Percentiles rank a stretch among this genome's conserved stretches.
Evolutionary conservation across 139 green algal genomes (phyloP).

Genomic region (Chlamydomonas urium): DNA sequence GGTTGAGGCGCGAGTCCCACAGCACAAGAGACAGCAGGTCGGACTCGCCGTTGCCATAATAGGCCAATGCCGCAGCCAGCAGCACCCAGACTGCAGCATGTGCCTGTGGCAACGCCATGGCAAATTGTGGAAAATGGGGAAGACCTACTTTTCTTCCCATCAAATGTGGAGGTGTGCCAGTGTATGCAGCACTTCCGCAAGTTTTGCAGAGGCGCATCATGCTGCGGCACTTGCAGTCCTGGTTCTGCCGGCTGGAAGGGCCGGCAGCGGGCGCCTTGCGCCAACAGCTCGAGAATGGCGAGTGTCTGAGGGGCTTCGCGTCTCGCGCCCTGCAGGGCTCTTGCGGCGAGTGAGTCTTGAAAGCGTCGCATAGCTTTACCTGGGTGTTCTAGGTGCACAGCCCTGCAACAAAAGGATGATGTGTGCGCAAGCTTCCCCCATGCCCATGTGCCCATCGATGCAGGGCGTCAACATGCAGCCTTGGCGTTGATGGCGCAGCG

Average conservation of each 20-base stretch:
- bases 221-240: constrained; percentile 2
- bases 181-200: no score
- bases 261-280: not conserved
- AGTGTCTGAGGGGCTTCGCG: constrained; percentile 8
- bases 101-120: no score
- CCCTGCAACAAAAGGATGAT: not conserved
- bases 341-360: not conserved
- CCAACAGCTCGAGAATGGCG: not conserved
- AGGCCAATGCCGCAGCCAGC: no score
- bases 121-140: no score
- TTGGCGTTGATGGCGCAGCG: not conserved
- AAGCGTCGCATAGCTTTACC: not conserved
- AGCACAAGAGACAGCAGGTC: no score
- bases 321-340: constrained; percentile 1
- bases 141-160: no score
- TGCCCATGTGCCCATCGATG: not conserved
- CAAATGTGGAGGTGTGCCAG: no score
- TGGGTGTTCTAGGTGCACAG: not conserved
- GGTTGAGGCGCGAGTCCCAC: no score
- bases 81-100: no score
- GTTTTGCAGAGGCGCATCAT: no score
- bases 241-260: not conserved
- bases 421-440: not conserved
- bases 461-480: not conserved
- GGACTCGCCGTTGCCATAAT: no score